These are phyloP conservation scores for Fusarium pilosicola DNA, from an alignment of 2,329 filamentous ascomycete genomes.

Conservation along the genomic window DNA sequence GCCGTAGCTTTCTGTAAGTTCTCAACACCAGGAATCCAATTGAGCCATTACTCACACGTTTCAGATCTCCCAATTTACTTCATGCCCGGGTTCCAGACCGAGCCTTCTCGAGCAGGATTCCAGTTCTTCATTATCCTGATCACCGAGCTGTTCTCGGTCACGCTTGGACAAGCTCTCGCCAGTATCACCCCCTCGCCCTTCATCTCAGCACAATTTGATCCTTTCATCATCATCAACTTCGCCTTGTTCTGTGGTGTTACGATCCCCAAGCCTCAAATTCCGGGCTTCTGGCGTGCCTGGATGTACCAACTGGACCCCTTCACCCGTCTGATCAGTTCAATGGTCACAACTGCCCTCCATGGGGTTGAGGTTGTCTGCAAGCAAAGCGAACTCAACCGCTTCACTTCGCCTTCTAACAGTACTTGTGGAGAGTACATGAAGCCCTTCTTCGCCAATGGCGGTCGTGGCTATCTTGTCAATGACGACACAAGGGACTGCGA, in stretches of 20 bases:
- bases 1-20: constrained; percentile 74
- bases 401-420: constrained; percentile 66
- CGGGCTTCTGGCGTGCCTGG: constrained; percentile 79
- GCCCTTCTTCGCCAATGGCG: constrained; percentile 58
- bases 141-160: constrained; percentile 86
- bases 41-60: background rate
- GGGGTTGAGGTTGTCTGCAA: constrained; percentile 62
- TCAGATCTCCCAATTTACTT: constrained; percentile 79
- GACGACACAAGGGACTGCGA: constrained; percentile 74
- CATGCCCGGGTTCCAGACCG: constrained; percentile 77
- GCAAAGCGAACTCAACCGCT: constrained; percentile 66
- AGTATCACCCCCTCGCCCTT: constrained; percentile 82
- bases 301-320: constrained; percentile 74
- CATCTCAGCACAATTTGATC: constrained; percentile 82
- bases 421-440: constrained; percentile 43
- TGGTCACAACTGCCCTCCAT: constrained; percentile 72
- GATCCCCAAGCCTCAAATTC: constrained; percentile 79
- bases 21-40: too few relatives aligned
- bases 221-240: constrained; percentile 84
- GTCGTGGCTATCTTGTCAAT: constrained; percentile 75
- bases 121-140: constrained; percentile 88
- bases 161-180: constrained; percentile 79
- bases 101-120: constrained; percentile 77
- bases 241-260: constrained; percentile 89
- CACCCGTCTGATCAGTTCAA: constrained; percentile 71